Base-by-base conservation (phyloP, 345 rosid species). In the Ricinus communis region DNA sequence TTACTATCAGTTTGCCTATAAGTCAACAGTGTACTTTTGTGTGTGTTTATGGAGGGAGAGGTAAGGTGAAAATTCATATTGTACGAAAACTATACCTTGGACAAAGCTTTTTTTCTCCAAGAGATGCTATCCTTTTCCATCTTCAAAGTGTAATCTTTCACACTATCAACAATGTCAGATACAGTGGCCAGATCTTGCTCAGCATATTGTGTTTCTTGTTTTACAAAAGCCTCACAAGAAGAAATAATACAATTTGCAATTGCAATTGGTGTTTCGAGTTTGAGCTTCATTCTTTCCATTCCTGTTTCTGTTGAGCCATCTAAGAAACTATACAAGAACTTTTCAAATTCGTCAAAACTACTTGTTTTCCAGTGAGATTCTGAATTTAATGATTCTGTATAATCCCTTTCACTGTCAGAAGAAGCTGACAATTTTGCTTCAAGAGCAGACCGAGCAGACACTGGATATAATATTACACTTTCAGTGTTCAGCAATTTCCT, bases 261-360 rank as follows among this genome's bases (percentile, higher is more conserved):
- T 38, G 83, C 83, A 71, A 88, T 82, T 24, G 97, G 97, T 36
- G 97, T 95, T 87, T 87, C 97, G 70, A 95, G 91, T 84, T 92
- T 95, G 79, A 95, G 97, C 83, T 78, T 87, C 79, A 89, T 85
- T 80, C 99, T 87, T 75, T 95, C 97, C 90, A 81, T 84, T 51
- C 97, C 97, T 4, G 64, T 77, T 57, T 76, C 76, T 36, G 97
- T 84, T 76, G 98, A 84, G 73, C 92, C 88, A 81, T 94, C 98
- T 75, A 94, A 70, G 77, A 94, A 90, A 72, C 91, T 86, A 73
- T 90, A 85, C 65, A 94, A 67, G 82, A 85, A 94, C 63, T 80
- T 81, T 69, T 94, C 93, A 27, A 91, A 82, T 76, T 86, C 84
- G 27, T 77, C 62, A 79, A 94, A 91, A 79, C 88, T 84, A 68